Evolutionary conservation across 495 filamentous ascomycete genomes (phyloP).

Genomic region (Lasiosphaeria hispida): DNA sequence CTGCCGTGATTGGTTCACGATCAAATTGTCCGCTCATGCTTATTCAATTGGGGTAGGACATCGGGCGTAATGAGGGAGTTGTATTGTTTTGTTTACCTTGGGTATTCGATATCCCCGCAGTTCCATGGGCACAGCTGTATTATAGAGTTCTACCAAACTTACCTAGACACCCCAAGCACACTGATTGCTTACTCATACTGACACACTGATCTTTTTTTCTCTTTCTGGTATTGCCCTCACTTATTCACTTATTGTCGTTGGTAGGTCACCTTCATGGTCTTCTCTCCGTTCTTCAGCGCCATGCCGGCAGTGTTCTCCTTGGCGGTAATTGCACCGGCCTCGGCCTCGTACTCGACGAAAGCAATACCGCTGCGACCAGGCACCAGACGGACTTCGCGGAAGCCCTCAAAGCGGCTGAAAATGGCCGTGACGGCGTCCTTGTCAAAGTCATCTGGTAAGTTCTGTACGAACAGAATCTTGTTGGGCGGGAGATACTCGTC

Average conservation of each 20-base stretch:
- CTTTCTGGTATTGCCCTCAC: background rate
- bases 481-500: slow-evolving; percentile 98
- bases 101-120: slow-evolving; percentile 13
- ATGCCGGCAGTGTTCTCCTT: slow-evolving; percentile 96
- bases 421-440: slow-evolving; percentile 74
- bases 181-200: too few species aligned
- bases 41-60: slow-evolving; percentile 15
- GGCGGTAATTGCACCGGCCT: slow-evolving; percentile 84
- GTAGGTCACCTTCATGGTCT: slow-evolving; percentile 78
- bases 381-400: slow-evolving; percentile 87
- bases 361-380: slow-evolving; percentile 86
- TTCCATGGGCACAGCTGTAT: slow-evolving; percentile 8
- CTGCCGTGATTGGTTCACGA: background rate
- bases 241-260: slow-evolving; percentile 69
- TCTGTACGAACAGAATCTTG: slow-evolving; percentile 94
- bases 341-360: slow-evolving; percentile 93
- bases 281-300: slow-evolving; percentile 67
- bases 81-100: slow-evolving; percentile 17
- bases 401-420: slow-evolving; percentile 90
- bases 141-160: background rate
- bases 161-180: background rate
- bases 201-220: background rate
- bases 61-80: slow-evolving; percentile 27
- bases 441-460: slow-evolving; percentile 83
- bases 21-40: slow-evolving; percentile 15